Evolutionary conservation across 2,329 filamentous ascomycete species (phyloP).

Genomic region (Cryphonectria parasitica): DNA sequence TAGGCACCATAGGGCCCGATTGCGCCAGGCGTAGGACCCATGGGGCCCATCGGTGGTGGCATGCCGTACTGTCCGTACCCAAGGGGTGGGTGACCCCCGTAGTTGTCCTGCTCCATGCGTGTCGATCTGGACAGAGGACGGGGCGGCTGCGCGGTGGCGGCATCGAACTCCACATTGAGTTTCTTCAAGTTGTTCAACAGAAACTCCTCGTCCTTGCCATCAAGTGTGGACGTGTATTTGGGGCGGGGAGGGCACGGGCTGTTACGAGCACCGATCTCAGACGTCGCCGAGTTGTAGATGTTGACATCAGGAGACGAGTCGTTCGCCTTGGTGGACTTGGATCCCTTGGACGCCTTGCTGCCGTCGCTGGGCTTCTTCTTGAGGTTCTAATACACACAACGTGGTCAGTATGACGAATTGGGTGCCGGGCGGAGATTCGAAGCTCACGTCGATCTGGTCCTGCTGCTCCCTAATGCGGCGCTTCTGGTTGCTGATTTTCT

Average conservation of each 20-base stretch:
- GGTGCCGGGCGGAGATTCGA: too few species aligned
- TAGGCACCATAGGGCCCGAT: conserved; percentile 17
- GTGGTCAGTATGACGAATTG: neutral
- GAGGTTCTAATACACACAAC: conserved; percentile 14
- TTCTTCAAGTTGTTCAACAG: conserved; percentile 26
- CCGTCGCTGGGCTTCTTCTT: conserved; percentile 22
- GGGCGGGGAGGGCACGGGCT: conserved; percentile 9
- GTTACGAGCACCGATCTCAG: conserved; percentile 10
- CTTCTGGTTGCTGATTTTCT: conserved; percentile 30
- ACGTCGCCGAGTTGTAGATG: conserved; percentile 20
- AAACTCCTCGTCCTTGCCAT: conserved; percentile 25
- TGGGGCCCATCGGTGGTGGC: neutral
- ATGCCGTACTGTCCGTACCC: conserved; percentile 16
- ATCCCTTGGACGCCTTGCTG: conserved; percentile 15
- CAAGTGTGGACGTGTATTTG: conserved; percentile 17
- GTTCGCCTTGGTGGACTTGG: conserved; percentile 3
- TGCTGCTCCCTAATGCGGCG: conserved; percentile 29
- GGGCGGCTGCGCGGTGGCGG: neutral
- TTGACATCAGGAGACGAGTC: conserved; percentile 14
- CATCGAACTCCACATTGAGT: neutral
- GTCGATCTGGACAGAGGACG: neutral
- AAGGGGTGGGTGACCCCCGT: conserved; percentile 5
- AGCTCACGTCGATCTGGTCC: conserved; percentile 27
- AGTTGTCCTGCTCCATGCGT: conserved; percentile 12
- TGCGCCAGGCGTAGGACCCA: conserved; percentile 8